phyloP scores from a whole-genome alignment of 2,329 filamentous ascomycete species.

The Cercospora brassicicola region DNA sequence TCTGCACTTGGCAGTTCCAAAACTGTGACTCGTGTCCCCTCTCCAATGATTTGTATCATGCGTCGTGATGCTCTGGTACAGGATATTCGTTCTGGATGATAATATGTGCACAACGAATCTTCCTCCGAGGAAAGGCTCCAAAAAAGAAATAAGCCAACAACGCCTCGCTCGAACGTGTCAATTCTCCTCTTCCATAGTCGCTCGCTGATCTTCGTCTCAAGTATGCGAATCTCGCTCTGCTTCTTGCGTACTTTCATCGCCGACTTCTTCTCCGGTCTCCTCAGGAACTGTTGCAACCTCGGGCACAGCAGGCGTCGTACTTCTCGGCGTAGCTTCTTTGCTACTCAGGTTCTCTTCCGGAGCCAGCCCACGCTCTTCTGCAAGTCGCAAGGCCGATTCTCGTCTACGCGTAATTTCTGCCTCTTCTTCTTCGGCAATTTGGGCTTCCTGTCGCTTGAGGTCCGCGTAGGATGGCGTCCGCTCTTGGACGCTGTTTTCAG shows the following conservation, averaged over 20 bases:
- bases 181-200: background rate
- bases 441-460: constrained; percentile 59
- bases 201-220: background rate
- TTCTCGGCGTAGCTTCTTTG: constrained; percentile 31
- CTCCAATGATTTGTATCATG: background rate
- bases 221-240: background rate
- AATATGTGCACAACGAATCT: background rate
- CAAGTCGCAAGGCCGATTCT: constrained; percentile 56
- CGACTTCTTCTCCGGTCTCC: background rate
- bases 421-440: constrained; percentile 57
- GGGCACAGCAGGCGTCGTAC: constrained; percentile 5
- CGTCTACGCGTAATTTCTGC: constrained; percentile 54
- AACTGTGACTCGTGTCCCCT: background rate
- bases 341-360: constrained; percentile 25
- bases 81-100: background rate
- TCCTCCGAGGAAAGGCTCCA: background rate
- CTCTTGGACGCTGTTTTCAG: constrained; percentile 28
- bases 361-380: constrained; percentile 54
- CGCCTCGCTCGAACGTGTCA: constrained; percentile 13
- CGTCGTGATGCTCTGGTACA: background rate
- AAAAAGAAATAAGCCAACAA: background rate
- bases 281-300: background rate
- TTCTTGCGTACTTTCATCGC: background rate
- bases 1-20: background rate
- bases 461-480: constrained; percentile 53